Evolutionary conservation across 2,329 filamentous ascomycete species (phyloP).

Genomic region (Aspergillus sp.): DNA sequence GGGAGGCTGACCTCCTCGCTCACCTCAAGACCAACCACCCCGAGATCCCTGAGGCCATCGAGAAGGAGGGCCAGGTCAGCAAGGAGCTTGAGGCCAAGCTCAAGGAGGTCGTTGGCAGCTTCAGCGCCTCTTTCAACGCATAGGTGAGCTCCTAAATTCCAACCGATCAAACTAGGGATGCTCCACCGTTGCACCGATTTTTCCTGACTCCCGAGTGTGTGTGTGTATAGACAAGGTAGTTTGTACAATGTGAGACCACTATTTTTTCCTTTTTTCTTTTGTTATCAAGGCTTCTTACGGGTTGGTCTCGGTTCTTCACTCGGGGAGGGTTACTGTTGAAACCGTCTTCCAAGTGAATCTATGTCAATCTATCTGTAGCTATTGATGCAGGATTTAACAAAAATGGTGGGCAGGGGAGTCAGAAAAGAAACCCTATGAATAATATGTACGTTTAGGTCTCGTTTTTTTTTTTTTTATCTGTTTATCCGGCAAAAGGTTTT

Average conservation of each 20-base stretch:
- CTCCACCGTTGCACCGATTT: conserved; percentile 28
- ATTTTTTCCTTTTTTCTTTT: conserved; percentile 30
- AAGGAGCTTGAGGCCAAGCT: conserved; percentile 65
- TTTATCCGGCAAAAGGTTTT: conserved; percentile 9
- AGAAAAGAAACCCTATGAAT: conserved; percentile 28
- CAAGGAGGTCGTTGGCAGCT: conserved; percentile 64
- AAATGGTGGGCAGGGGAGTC: conserved; percentile 13
- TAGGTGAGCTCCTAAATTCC: conserved; percentile 30
- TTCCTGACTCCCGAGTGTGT: conserved; percentile 28
- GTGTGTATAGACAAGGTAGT: conserved; percentile 38
- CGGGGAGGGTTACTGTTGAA: conserved; percentile 8
- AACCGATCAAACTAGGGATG: conserved; percentile 14
- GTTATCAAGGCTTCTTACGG: conserved; percentile 9
- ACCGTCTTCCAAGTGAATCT: conserved; percentile 14
- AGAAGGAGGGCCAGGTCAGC: conserved; percentile 91
- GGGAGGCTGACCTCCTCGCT: conserved; percentile 89
- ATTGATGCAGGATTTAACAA: conserved; percentile 10
- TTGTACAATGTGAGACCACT: conserved; percentile 40
- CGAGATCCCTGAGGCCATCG: conserved; percentile 75
- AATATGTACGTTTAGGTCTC: conserved; percentile 37
- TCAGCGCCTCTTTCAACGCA: conserved; percentile 84
- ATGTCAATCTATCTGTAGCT: conserved; percentile 20
- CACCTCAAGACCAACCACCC: conserved; percentile 87
- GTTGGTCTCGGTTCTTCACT: conserved; percentile 9
- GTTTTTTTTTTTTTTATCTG: conserved; percentile 6